Conservation (phyloP, 495 filamentous ascomycete genomes). For the Aspergillus haitiensis region DNA sequence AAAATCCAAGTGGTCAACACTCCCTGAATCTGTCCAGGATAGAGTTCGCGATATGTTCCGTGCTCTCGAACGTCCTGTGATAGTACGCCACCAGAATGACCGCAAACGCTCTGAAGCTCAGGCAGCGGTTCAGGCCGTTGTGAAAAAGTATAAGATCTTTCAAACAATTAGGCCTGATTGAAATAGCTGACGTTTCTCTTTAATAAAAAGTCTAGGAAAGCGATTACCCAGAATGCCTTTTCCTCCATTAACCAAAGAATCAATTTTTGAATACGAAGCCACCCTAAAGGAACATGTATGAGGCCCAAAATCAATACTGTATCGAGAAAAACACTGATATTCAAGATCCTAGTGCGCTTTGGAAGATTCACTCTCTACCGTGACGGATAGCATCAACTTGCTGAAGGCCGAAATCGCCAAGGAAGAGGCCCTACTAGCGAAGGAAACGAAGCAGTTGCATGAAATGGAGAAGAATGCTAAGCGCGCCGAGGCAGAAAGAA, state of each 20-base stretch:
- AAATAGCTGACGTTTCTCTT: not conserved
- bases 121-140: constrained; percentile 48
- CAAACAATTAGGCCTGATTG: no score
- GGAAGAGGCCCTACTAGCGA: constrained; percentile 52
- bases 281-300: constrained; percentile 58
- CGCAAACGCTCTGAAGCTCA: constrained; percentile 58
- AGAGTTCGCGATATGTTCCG: constrained; percentile 55
- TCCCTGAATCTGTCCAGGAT: constrained; percentile 51
- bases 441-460: constrained; percentile 50
- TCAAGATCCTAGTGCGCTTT: constrained; percentile 41
- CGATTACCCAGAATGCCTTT: constrained; percentile 60
- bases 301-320: not conserved
- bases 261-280: constrained; percentile 61
- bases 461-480: constrained; percentile 57
- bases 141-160: constrained; percentile 41
- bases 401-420: constrained; percentile 55
- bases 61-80: constrained; percentile 55
- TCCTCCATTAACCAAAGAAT: constrained; percentile 56
- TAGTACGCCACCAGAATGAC: constrained; percentile 55
- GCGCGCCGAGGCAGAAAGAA: constrained; percentile 45
- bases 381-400: constrained; percentile 54
- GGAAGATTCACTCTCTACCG: constrained; percentile 53
- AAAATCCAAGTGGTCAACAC: constrained; percentile 58
- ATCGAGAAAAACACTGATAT: constrained; percentile 5
- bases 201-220: constrained; percentile 40